A percentile compares a stretch with the other conserved stretches of the same genome.
phyloP scores from a whole-genome alignment of 2,329 filamentous ascomycete genomes.

The Rhinocladiella similis region DNA sequence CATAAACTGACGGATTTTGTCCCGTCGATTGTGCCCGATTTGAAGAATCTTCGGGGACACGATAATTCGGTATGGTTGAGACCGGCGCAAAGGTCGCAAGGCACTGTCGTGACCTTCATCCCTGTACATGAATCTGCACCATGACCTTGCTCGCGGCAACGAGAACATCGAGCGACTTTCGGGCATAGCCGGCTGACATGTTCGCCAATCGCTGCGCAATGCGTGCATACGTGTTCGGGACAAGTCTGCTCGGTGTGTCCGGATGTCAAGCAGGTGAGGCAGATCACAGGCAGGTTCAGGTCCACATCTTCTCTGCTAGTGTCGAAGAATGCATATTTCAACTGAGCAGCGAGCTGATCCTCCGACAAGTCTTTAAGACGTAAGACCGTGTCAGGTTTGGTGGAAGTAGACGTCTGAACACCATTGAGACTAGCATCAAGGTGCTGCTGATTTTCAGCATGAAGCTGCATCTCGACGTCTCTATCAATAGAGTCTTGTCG shows the following conservation, averaged over 20 bases:
- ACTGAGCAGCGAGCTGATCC: conserved; percentile 42
- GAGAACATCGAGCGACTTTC: conserved; percentile 45
- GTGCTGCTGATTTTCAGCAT: conserved; percentile 10
- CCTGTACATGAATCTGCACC: conserved; percentile 52
- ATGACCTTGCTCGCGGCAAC: conserved; percentile 67
- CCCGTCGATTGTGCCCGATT: conserved; percentile 28
- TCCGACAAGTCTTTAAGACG: conserved; percentile 39
- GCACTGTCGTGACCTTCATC: conserved; percentile 56
- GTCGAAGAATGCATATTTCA: conserved; percentile 43
- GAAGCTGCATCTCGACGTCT: conserved; percentile 13
- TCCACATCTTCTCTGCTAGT: conserved; percentile 40
- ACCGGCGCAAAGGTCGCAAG: conserved; percentile 62
- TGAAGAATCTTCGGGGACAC: conserved; percentile 58
- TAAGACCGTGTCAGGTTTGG: neutral
- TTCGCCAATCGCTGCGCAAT: conserved; percentile 43
- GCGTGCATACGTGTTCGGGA: conserved; percentile 43
- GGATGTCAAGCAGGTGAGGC: conserved; percentile 42
- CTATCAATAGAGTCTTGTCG: conserved; percentile 2
- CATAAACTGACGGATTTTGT: conserved; percentile 38
- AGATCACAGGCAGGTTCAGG: conserved; percentile 42
- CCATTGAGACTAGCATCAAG: neutral
- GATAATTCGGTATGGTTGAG: conserved; percentile 58
- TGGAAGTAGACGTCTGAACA: neutral
- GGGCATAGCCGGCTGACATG: conserved; percentile 44
- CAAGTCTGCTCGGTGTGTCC: conserved; percentile 47